Percentiles rank a stretch among this genome's conserved stretches.
These are phyloP conservation scores for Mortierella antarctica DNA, from an alignment of 192 early-diverging fungal species.

Conservation along the genomic window DNA sequence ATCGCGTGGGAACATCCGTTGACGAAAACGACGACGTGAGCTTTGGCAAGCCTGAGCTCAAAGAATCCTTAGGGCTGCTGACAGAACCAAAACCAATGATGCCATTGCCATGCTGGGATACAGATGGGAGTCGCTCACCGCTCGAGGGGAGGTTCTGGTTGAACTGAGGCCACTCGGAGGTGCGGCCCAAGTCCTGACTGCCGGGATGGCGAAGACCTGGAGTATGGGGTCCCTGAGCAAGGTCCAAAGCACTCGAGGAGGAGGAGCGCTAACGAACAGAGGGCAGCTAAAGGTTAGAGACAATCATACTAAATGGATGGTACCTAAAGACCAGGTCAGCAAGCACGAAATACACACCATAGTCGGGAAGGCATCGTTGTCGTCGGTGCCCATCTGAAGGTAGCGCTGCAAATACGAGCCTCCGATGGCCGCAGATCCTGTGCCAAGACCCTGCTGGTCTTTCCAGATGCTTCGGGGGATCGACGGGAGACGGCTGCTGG, in stretches of 20 bases:
- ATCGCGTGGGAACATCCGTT: conserved; percentile 51
- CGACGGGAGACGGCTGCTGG: conserved; percentile 17
- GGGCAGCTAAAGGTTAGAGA: background rate
- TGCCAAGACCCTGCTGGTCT: conserved; percentile 37
- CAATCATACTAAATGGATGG: background rate
- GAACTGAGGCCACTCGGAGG: conserved; percentile 57
- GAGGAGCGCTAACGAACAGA: conserved; percentile 47
- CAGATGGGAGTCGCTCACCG: conserved; percentile 20
- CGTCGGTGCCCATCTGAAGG: conserved; percentile 52
- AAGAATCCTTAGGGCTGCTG: conserved; percentile 17
- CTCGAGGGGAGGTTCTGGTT: conserved; percentile 27
- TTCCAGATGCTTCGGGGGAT: conserved; percentile 47
- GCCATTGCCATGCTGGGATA: conserved; percentile 41
- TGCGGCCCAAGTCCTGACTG: conserved; percentile 53
- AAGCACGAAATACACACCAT: conserved; percentile 41
- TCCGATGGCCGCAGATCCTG: conserved; percentile 23
- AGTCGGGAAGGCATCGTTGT: conserved; percentile 59
- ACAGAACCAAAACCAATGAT: conserved; percentile 39
- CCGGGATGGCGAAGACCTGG: conserved; percentile 47
- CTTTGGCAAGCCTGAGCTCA: conserved; percentile 50
- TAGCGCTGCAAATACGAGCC: conserved; percentile 54
- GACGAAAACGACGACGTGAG: conserved; percentile 58
- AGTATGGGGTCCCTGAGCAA: conserved; percentile 54
- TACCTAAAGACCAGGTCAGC: background rate
- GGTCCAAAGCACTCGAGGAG: conserved; percentile 57